Evolutionary conservation across 345 rosid species (phyloP), one percentile per base, ranked within the genome.

Genomic region (Cardamine resedifolia): DNA sequence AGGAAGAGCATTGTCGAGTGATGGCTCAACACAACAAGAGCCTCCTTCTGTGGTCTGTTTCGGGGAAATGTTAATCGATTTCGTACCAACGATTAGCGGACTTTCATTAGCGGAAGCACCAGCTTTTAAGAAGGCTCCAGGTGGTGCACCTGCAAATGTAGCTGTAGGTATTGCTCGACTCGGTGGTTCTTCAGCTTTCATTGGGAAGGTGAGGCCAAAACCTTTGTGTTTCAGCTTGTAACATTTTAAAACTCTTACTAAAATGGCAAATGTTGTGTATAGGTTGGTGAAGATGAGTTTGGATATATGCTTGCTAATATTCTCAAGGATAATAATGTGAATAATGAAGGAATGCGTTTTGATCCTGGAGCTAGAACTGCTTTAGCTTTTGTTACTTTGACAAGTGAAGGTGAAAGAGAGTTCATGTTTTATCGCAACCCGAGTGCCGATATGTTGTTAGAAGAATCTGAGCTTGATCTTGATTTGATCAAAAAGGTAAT

Each of bases 361-460:
- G 99, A 90, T 73, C 90, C 90, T 3, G 93, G 92, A 38, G 97
- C 97, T 7, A 86, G 93, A 61, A 91, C 99, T 48, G 99, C 99
- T 78, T 79, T 95, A 70, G 97, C 99, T 33, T 95, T 95, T 78
- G 96, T 95, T 38, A 95, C 97, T 4, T 84, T 88, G 67, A 88
- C 88, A 70, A 88, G 72, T 27, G 87, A 91, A 59, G 99, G 99
- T 39, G 99, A 95, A 75, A 92, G 96, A 3, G 99, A 95, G 57
- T 95, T 95, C 82, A 95, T 95, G 97, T 95, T 91, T 72, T 95
- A 95, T 63, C 89, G 99, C 31, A 95, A 95, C 73, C 99, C 99
- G 3, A 91, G 99, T 75, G 97, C 97, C 2, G 99, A 95, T 77
- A 95, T 95, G 99, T 71, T 95, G 78, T 89, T 95, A 62, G 75